phyloP scores from a whole-genome alignment of 2,329 filamentous ascomycete species.

The Fusarium sp. region DNA sequence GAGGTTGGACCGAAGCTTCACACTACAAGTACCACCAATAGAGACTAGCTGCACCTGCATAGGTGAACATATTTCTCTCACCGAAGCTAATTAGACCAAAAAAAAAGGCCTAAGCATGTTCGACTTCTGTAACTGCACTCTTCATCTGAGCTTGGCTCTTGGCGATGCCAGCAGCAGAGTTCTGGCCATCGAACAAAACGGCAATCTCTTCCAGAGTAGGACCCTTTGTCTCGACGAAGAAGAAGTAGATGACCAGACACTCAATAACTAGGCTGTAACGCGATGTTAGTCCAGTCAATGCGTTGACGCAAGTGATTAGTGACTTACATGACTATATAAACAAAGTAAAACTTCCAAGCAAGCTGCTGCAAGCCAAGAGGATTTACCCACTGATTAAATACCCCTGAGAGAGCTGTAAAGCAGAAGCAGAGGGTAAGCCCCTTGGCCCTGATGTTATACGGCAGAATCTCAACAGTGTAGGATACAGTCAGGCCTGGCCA shows the following conservation, averaged over 20 bases:
- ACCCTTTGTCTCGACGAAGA: conserved; percentile 38
- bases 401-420: conserved; percentile 36
- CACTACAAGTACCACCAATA: too few species aligned
- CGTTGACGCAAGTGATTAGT: rapidly evolving
- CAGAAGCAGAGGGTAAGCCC: conserved; percentile 38
- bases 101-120: conserved; percentile 10
- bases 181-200: conserved; percentile 34
- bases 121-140: conserved; percentile 12
- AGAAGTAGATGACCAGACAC: conserved; percentile 39
- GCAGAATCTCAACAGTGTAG: conserved; percentile 37
- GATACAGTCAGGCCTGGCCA: conserved; percentile 40
- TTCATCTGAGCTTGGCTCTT: conserved; percentile 34
- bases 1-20: neutral
- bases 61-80: neutral
- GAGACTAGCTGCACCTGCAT: neutral
- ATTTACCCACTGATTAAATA: conserved; percentile 40
- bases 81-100: rapidly evolving
- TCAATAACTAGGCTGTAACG: conserved; percentile 27
- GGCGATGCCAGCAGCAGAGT: conserved; percentile 36
- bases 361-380: conserved; percentile 36
- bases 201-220: conserved; percentile 40
- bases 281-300: neutral
- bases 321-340: conserved; percentile 39
- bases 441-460: conserved; percentile 39
- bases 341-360: conserved; percentile 38